These are phyloP conservation scores for Termitomyces sp. DNA, from an alignment of 768 basidiomycete genomes.

Conservation along the genomic window DNA sequence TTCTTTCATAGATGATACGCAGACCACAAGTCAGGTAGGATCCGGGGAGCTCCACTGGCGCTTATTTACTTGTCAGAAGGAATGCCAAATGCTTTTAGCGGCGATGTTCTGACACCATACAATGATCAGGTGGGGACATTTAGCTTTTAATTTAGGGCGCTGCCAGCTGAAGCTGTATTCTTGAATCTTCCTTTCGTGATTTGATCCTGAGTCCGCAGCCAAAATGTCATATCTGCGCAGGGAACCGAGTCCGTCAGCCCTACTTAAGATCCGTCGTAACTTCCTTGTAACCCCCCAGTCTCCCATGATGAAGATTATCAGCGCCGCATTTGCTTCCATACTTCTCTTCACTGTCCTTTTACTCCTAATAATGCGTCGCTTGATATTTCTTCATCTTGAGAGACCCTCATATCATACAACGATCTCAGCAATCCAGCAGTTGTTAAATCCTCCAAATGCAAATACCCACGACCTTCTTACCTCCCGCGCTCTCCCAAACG, in stretches of 20 bases:
- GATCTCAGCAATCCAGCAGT: not conserved
- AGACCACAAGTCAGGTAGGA: not conserved
- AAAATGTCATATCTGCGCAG: not conserved
- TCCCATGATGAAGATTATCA: not conserved
- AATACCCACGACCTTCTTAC: slow-evolving; percentile 17
- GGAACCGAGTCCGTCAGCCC: not conserved
- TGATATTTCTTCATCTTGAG: not conserved
- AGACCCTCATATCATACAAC: not conserved
- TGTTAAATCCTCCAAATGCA: slow-evolving; percentile 13
- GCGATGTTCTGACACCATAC: not conserved
- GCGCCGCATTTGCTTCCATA: not conserved
- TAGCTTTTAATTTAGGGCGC: not conserved
- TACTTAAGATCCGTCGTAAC: not conserved
- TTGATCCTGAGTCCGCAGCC: not conserved
- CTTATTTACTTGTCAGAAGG: not conserved
- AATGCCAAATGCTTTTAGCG: not conserved
- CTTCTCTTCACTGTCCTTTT: not conserved
- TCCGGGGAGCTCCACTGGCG: not conserved
- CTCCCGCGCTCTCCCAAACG: slow-evolving; percentile 33
- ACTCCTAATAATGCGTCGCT: not conserved
- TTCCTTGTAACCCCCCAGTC: not conserved
- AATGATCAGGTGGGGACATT: not conserved
- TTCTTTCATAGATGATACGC: not conserved
- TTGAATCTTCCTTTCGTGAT: not conserved
- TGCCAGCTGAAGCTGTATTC: not conserved